Evolutionary conservation across 2,329 filamentous ascomycete genomes (phyloP).

Genomic region (Colletotrichum sp.): DNA sequence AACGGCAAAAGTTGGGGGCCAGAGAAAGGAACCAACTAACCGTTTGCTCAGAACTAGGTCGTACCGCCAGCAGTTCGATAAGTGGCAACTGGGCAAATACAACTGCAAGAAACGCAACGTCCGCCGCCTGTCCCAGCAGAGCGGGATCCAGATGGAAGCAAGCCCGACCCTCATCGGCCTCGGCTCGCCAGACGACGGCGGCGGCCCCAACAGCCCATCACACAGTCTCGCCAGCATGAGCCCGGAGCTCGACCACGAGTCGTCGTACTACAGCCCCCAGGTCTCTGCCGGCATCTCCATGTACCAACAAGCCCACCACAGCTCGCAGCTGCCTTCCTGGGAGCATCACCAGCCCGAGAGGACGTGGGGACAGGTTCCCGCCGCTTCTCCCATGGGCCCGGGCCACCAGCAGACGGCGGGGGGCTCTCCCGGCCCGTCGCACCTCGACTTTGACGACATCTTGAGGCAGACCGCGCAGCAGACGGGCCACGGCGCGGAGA

Average conservation of each 20-base stretch:
- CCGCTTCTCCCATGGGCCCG: not conserved
- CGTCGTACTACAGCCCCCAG: not conserved
- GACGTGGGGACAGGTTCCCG: not conserved
- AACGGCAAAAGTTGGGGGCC: not conserved
- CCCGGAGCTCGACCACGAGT: not conserved
- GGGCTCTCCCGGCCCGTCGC: not conserved
- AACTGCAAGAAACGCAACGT: slow-evolving; percentile 43
- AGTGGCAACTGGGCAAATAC: slow-evolving; percentile 54
- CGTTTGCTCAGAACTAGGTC: slow-evolving; percentile 40
- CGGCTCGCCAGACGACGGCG: not conserved
- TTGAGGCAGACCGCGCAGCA: not conserved
- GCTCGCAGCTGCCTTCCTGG: not conserved
- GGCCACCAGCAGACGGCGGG: not conserved
- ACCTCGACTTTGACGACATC: not conserved
- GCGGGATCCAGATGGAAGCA: not conserved
- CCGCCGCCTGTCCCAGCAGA: slow-evolving; percentile 21
- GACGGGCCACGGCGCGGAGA: not conserved
- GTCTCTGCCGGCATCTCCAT: not conserved
- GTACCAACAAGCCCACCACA: not conserved
- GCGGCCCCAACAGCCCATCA: not conserved
- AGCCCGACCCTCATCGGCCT: not conserved
- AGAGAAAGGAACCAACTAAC: not conserved
- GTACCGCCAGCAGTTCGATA: slow-evolving; percentile 52
- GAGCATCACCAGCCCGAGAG: not conserved
- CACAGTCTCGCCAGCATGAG: not conserved